Percentiles rank a stretch among this genome's conserved stretches.
phyloP scores from a whole-genome alignment of 495 filamentous ascomycete genomes.

The Astrothelium macrocarpum region DNA sequence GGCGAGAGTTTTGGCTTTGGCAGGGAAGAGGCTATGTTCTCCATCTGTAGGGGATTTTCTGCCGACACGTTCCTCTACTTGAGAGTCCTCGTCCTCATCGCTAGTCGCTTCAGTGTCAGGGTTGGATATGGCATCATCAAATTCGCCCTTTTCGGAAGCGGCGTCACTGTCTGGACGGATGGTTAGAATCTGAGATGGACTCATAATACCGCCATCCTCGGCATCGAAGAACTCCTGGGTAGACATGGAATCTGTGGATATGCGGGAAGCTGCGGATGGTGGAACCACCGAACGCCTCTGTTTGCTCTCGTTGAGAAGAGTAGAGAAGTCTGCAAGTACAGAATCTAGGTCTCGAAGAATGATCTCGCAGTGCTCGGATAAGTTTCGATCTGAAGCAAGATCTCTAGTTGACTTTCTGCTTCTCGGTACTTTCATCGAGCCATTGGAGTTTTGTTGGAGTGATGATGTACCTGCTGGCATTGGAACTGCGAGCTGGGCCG shows the following conservation, averaged over 20 bases:
- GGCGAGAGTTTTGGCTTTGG: conserved; percentile 59
- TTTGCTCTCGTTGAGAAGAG: conserved; percentile 65
- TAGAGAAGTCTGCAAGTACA: conserved; percentile 71
- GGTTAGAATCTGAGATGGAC: conserved; percentile 59
- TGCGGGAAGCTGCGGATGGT: conserved; percentile 41
- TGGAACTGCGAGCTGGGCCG: conserved; percentile 52
- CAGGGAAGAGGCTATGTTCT: conserved; percentile 54
- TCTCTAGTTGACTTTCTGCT: conserved; percentile 16
- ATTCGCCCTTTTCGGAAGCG: conserved; percentile 34
- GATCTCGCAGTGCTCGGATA: conserved; percentile 70
- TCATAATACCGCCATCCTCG: conserved; percentile 48
- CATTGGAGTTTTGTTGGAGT: conserved; percentile 31
- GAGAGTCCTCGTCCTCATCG: conserved; percentile 40
- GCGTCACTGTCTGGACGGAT: conserved; percentile 53
- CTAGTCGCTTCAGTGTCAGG: conserved; percentile 52
- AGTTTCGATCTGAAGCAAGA: conserved; percentile 33
- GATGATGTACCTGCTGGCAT: conserved; percentile 32
- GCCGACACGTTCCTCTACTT: conserved; percentile 31
- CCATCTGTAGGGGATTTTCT: conserved; percentile 31
- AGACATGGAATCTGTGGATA: conserved; percentile 71
- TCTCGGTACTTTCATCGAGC: conserved; percentile 28
- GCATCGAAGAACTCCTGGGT: conserved; percentile 94
- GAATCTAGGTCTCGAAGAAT: conserved; percentile 73
- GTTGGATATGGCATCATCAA: conserved; percentile 40
- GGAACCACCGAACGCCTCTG: conserved; percentile 51